Evolutionary conservation across 2,329 filamentous ascomycete species (phyloP), one percentile per base, ranked within the genome.

Genomic region (Pseudocercospora fijiensis): DNA sequence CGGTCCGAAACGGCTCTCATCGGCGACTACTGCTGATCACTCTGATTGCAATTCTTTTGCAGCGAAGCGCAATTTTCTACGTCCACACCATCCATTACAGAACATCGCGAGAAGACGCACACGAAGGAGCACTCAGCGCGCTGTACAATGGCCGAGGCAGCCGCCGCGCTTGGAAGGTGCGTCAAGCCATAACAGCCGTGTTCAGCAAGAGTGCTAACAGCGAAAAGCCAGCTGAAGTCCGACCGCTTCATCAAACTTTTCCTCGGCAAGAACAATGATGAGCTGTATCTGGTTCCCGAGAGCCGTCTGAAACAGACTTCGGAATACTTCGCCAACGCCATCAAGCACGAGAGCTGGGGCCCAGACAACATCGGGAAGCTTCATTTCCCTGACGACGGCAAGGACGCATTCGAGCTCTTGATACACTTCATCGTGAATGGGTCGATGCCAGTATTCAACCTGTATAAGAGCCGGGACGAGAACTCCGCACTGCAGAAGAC

Each of bases 371-470:
- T 20, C n/a, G 51, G 57, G 7, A 33, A 52, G 4, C 41, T 60
- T 4, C 28, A 45, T 13, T 67, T 67, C 24, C 53, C 62, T 0
- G 52, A 63, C 18, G 64, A 66, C 18, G 58, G 52, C 47, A 37
- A 27, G n/a, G 1, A 59, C 2, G 30, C 37, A 5, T 66, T 62
- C 53, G 51, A 62, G 43, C 26, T 60, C 8, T n/a, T 66, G 28
- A 18, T 66, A 1, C 59, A 33, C 62, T 66, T 45, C 52, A 56
- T 66, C 37, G 20, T 60, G 6, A 62, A 55, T 1, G 10, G 37
- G 2, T 11, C 20, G 2, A 24, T 16, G 0, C 26, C 49, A 3
- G 26, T 1, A 1, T 26, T 10, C 4, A 18, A 18, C 41, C n/a
- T n/a, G n/a, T 5, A 8, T 5, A 18, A 9, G 41, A 6, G 18